Base-by-base conservation (phyloP, 306 rosid species). In the Cicer chorassanicum region DNA sequence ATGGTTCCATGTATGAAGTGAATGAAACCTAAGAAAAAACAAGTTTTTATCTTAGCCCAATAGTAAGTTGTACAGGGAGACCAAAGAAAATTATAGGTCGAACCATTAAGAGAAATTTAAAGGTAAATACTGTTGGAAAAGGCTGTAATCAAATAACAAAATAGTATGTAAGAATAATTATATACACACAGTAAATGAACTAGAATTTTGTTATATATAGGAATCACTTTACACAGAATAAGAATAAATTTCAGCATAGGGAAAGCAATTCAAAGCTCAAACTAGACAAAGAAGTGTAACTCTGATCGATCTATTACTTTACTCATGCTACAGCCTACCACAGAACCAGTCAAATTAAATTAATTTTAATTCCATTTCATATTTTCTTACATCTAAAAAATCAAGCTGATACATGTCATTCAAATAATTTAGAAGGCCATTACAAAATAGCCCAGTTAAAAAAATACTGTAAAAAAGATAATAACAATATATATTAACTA, bases 1-100 rank as follows among this genome's bases (percentile, higher is more conserved):
- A 38, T n/a, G 94, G 80, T 14, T 55, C 90, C 97, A 91, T 89
- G 56, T 56, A 29, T 51, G 43, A 56, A 36, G 69, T 6, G 54
- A 70, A 43, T 14, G 68, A 77, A 57, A 70, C 74, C 91, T 89
- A 70, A 50, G 49, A 78, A 69, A 15, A 68, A 65, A 65, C 14
- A 54, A 73, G 46, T 12, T 49, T 24, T 10, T 24, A 70, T 74
- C 18, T 60, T 29, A 50, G 19, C 15, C 56, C 7, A 49, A 49
- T 13, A 48, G 54, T n/a, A 13, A 49, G 55, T 49, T 49, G 55
- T n/a, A 49, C 18, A n/a, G 6, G 55, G 15, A 49, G 19, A 49
- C 55, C 18, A 50, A 50, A 15, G 11, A 53, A 53, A 53, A 53
- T 9, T 6, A 53, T 8, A 1, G 11, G 18, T 53, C 21, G 3